Percentiles rank a stretch among this genome's conserved stretches.
phyloP scores from a whole-genome alignment of 2,329 filamentous ascomycete species.

The Atkinsonella texensis region DNA sequence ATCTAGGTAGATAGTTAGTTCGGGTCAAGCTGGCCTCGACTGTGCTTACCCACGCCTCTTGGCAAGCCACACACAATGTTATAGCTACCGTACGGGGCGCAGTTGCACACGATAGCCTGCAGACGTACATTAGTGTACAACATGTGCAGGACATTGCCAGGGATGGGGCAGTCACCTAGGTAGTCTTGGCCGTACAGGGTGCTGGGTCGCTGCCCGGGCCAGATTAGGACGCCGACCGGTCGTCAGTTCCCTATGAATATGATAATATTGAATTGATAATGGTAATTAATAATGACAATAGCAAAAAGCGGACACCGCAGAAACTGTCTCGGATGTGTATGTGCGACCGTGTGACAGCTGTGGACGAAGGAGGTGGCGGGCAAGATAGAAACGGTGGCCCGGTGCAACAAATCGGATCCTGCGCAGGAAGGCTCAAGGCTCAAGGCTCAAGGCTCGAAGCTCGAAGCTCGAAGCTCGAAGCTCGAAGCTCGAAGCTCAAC shows the following conservation, averaged over 20 bases:
- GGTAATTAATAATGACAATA: background rate
- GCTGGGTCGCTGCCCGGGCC: too few species aligned
- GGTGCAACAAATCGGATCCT: background rate
- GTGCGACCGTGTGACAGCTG: background rate
- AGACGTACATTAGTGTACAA: background rate
- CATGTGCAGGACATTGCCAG: background rate
- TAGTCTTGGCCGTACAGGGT: too few species aligned
- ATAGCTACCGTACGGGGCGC: background rate
- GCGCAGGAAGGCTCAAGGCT: background rate
- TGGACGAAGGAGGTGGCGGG: background rate
- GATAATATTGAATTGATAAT: too few species aligned
- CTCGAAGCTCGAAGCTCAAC: too few species aligned
- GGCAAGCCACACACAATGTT: background rate
- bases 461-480: too few species aligned
- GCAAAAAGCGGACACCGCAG: background rate
- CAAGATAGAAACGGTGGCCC: background rate
- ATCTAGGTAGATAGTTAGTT: too few species aligned
- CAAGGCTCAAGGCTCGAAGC: too few species aligned
- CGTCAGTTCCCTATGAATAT: too few species aligned
- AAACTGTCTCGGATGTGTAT: background rate
- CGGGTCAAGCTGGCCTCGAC: background rate
- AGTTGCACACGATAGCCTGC: background rate
- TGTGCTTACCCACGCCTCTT: conserved; percentile 1
- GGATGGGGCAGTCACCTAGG: background rate
- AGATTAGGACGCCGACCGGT: too few species aligned